A percentile compares a stretch with the other conserved stretches of the same genome.
phyloP scores from a whole-genome alignment of 2,329 filamentous ascomycete genomes.

The Nakataea oryzae region DNA sequence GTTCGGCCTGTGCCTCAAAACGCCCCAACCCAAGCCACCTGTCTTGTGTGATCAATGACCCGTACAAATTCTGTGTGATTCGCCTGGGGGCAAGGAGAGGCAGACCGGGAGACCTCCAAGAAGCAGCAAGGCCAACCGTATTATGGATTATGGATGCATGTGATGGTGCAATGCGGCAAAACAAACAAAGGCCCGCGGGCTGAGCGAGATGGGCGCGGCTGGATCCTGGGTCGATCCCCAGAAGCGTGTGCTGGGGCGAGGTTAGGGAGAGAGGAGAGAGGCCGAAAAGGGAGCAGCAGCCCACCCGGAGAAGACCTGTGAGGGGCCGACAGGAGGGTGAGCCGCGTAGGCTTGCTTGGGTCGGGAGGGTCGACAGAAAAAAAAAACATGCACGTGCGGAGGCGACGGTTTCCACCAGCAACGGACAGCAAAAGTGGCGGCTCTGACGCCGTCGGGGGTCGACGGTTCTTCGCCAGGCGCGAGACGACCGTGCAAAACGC shows the following conservation, averaged over 20 bases:
- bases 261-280: neutral
- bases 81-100: too few relatives aligned
- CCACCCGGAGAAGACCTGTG: too few relatives aligned
- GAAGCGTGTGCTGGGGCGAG: neutral
- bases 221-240: neutral
- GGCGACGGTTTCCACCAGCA: neutral
- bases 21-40: neutral
- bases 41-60: neutral
- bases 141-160: neutral
- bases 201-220: neutral
- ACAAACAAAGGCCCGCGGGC: neutral
- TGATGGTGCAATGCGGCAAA: neutral
- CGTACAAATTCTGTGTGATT: neutral
- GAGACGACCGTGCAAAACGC: neutral
- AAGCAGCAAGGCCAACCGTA: neutral
- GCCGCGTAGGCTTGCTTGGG: neutral
- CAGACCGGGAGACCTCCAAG: too few relatives aligned
- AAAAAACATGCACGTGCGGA: neutral
- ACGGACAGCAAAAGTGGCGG: too few relatives aligned
- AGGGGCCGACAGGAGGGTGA: neutral
- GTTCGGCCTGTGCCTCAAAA: neutral
- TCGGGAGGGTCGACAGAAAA: neutral
- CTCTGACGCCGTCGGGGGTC: too few relatives aligned
- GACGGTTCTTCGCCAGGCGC: neutral
- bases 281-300: too few relatives aligned